Conservation (phyloP, 2,329 filamentous ascomycete genomes). For the Apiospora koreana region DNA sequence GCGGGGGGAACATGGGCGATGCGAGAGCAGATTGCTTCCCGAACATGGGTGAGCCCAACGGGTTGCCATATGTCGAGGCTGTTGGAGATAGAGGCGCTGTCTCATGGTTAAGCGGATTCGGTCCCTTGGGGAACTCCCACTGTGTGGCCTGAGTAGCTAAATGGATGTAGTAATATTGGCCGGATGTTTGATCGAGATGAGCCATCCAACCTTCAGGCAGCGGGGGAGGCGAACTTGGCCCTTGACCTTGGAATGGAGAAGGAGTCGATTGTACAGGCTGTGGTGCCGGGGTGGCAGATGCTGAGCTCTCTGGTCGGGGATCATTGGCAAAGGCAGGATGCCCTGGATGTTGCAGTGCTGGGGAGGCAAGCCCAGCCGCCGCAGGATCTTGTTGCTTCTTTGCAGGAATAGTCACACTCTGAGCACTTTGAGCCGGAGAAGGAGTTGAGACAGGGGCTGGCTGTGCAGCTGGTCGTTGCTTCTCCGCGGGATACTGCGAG, state of each 20-base stretch:
- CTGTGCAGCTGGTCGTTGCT: conserved; percentile 54
- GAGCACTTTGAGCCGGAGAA: conserved; percentile 29
- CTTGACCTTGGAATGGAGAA: conserved; percentile 44
- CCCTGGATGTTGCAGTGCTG: conserved; percentile 58
- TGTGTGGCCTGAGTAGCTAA: conserved; percentile 93
- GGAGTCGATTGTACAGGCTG: conserved; percentile 42
- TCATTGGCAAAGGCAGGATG: conserved; percentile 95
- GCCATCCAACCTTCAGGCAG: conserved; percentile 98
- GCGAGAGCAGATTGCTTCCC: conserved; percentile 68
- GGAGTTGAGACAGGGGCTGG: conserved; percentile 17
- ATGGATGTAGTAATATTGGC: conserved; percentile 99
- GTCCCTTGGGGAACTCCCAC: conserved; percentile 98
- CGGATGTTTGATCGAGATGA: conserved; percentile 91
- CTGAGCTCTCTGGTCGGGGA: conserved; percentile 52
- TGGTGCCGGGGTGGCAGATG: conserved; percentile 42
- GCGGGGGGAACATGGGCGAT: conserved; percentile 81
- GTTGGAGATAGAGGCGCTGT: conserved; percentile 81
- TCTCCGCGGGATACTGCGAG: conserved; percentile 76
- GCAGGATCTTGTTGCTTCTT: conserved; percentile 28
- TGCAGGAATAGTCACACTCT: conserved; percentile 32
- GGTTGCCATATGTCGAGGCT: conserved; percentile 74
- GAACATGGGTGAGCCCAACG: conserved; percentile 68
- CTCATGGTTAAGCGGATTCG: conserved; percentile 84
- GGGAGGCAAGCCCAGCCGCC: conserved; percentile 42
- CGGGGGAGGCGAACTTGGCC: conserved; percentile 84